phyloP scores from a whole-genome alignment of 106 monocot species.

The Dioscorea dumetorum region DNA sequence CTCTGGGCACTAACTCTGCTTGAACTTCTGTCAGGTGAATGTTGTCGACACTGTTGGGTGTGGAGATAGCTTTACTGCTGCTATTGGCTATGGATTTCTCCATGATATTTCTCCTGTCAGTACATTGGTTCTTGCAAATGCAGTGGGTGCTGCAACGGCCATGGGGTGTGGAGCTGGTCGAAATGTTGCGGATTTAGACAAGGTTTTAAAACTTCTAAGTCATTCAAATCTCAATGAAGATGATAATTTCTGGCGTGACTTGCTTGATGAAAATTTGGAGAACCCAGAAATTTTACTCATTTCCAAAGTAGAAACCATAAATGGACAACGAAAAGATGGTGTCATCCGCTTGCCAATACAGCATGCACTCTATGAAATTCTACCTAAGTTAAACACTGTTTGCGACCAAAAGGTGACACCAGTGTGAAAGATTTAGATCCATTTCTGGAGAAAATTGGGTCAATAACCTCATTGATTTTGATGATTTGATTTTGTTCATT shows the following conservation, averaged over 20 bases:
- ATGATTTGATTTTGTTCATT: too few species aligned
- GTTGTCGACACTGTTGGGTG: constrained; percentile 90
- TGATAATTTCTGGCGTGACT: constrained; percentile 37
- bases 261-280: constrained; percentile 18
- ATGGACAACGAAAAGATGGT: constrained; percentile 9
- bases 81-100: constrained; percentile 73
- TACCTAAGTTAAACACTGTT: constrained; percentile 24
- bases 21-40: constrained; percentile 38
- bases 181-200: constrained; percentile 63
- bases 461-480: too few species aligned
- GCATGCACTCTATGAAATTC: constrained; percentile 32
- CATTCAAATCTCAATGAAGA: constrained; percentile 52
- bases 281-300: constrained; percentile 20
- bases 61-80: constrained; percentile 88
- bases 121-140: constrained; percentile 68
- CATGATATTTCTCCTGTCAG: constrained; percentile 35
- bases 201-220: constrained; percentile 46
- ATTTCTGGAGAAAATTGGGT: too few species aligned
- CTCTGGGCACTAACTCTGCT: background rate
- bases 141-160: constrained; percentile 89
- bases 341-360: constrained; percentile 19
- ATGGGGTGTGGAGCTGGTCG: constrained; percentile 77
- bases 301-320: constrained; percentile 8
- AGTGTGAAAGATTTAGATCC: background rate
- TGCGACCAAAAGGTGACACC: background rate